These are phyloP conservation scores for Sporothrix pallida DNA, from an alignment of 2,329 filamentous ascomycete genomes.

Conservation along the genomic window DNA sequence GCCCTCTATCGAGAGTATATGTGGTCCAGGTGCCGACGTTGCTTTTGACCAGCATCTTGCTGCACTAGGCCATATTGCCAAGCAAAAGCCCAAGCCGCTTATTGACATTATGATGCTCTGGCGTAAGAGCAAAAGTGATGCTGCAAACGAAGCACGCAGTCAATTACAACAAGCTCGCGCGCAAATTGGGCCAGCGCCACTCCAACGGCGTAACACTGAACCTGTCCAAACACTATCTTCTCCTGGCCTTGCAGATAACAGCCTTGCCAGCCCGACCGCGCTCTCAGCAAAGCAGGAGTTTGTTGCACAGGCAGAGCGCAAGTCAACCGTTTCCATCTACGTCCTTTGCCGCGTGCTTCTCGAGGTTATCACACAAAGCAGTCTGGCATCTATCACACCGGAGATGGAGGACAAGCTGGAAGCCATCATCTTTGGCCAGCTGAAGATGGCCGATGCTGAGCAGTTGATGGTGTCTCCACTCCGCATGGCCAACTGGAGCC, in stretches of 20 bases:
- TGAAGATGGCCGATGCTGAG: constrained; percentile 86
- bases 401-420: constrained; percentile 96
- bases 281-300: constrained; percentile 68
- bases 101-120: constrained; percentile 99
- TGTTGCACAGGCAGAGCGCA: constrained; percentile 80
- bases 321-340: constrained; percentile 93
- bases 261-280: constrained; percentile 47
- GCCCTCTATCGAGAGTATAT: constrained; percentile 84
- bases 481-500: constrained; percentile 91
- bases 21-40: constrained; percentile 84
- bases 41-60: constrained; percentile 93
- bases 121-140: constrained; percentile 94
- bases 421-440: constrained; percentile 93
- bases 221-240: constrained; percentile 57
- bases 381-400: constrained; percentile 76
- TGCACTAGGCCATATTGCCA: constrained; percentile 91
- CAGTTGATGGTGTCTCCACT: constrained; percentile 77
- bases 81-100: constrained; percentile 89
- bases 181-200: constrained; percentile 50
- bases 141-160: constrained; percentile 70
- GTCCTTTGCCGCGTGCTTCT: constrained; percentile 92
- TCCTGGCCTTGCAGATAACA: constrained; percentile 41
- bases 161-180: constrained; percentile 61
- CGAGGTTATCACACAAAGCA: constrained; percentile 92
- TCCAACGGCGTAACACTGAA: constrained; percentile 77